Percentiles rank a stretch among this genome's conserved stretches.
Conservation (phyloP, 2,329 filamentous ascomycete species). For the Lachnellula suecica region DNA sequence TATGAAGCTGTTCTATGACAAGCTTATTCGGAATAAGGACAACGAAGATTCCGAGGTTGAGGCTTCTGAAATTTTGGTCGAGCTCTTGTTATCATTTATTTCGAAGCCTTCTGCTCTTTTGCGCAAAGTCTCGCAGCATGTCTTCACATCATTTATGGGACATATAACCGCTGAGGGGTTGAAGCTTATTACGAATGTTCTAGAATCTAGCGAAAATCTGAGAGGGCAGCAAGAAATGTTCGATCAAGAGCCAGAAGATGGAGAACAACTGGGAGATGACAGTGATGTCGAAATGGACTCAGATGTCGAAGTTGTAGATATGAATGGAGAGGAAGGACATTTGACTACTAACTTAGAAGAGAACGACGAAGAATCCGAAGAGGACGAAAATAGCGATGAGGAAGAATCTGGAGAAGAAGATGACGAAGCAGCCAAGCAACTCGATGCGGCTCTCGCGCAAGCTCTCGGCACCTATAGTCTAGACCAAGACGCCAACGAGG, state of each 20-base stretch:
- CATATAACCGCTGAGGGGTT: conserved; percentile 74
- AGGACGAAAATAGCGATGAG: conserved; percentile 36
- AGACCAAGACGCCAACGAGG: conserved; percentile 57
- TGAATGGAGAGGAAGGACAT: conserved; percentile 43
- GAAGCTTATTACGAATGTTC: conserved; percentile 62
- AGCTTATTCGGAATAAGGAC: conserved; percentile 52
- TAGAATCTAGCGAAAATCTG: conserved; percentile 76
- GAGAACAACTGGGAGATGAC: conserved; percentile 46
- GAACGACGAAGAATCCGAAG: conserved; percentile 38
- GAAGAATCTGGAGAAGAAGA: conserved; percentile 37
- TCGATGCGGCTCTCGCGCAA: conserved; percentile 72
- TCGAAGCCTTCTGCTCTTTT: conserved; percentile 82
- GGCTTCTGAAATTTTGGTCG: conserved; percentile 73
- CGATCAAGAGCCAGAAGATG: conserved; percentile 62
- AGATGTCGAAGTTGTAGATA: conserved; percentile 50
- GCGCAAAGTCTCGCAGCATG: conserved; percentile 82
- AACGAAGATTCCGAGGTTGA: conserved; percentile 52
- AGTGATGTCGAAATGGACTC: conserved; percentile 40
- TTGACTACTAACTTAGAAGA: conserved; percentile 38
- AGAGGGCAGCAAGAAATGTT: conserved; percentile 87
- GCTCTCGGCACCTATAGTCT: conserved; percentile 72
- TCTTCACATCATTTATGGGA: conserved; percentile 79
- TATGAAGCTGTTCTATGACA: conserved; percentile 72
- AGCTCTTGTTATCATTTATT: conserved; percentile 87
- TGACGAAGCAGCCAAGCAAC: conserved; percentile 40